These are phyloP conservation scores for Schwanniomyces occidentalis DNA, from an alignment of 805 yeast genomes.

Conservation along the genomic window DNA sequence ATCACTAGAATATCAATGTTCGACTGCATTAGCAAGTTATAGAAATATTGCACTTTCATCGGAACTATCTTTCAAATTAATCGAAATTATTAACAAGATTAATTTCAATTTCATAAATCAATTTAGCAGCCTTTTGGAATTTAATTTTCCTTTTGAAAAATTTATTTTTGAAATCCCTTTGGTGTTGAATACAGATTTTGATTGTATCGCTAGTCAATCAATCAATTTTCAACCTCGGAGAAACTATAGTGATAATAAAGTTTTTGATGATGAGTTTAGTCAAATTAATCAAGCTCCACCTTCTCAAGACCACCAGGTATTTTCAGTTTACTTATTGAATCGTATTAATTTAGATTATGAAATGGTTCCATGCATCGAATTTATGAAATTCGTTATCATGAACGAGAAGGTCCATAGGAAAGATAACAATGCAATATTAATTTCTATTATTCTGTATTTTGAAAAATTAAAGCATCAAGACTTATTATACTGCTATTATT, in stretches of 20 bases:
- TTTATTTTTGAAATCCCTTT: no score
- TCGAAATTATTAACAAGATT: constrained; percentile 5
- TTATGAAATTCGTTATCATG: constrained; percentile 4
- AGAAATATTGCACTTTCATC: constrained; percentile 1
- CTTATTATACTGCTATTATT: constrained; percentile 7
- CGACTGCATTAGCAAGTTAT: constrained; percentile 8
- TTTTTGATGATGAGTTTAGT: constrained; percentile 12
- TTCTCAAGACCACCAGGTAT: not conserved
- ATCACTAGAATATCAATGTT: constrained; percentile 17
- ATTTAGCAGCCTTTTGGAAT: not conserved
- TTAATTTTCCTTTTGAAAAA: constrained; percentile 8
- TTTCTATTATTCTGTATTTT: constrained; percentile 3
- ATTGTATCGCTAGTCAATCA: no score
- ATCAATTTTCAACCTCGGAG: no score
- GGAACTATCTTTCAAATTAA: constrained; percentile 6
- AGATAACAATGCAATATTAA: not conserved
- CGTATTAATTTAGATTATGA: not conserved
- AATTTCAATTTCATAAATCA: not conserved
- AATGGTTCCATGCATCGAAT: not conserved
- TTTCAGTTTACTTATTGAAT: not conserved
- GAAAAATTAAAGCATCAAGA: constrained; percentile 5
- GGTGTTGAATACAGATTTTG: no score
- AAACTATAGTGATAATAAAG: not conserved
- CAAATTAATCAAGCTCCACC: not conserved
- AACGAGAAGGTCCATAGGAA: not conserved